Evolutionary conservation across 208 protist genomes (phyloP).

Genomic region (Trypanosoma boissoni): DNA sequence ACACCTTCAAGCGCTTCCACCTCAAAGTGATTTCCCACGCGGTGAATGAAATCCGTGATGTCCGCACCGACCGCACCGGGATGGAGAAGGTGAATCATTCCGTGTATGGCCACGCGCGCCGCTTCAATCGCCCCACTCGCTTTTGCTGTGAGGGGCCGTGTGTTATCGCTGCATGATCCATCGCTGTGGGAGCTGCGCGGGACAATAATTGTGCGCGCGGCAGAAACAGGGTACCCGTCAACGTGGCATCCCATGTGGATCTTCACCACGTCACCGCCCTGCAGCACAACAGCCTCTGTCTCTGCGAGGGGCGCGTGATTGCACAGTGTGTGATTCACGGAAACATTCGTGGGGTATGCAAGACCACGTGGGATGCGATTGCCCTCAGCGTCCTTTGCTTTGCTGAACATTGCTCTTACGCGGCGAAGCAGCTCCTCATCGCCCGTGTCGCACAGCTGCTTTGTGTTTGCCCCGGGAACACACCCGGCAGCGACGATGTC

Average conservation of each 20-base stretch:
- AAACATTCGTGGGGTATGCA: constrained; percentile 97
- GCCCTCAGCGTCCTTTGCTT: constrained; percentile 62
- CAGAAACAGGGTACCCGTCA: constrained; percentile 95
- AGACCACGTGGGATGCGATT: constrained; percentile 85
- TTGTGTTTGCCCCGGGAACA: constrained; percentile 74
- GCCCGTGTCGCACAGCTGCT: constrained; percentile 62
- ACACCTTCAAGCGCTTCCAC: constrained; percentile 96
- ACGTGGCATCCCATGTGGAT: constrained; percentile 97
- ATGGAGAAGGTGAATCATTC: constrained; percentile 73
- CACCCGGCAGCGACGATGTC: constrained; percentile 58
- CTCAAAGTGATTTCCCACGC: constrained; percentile 88
- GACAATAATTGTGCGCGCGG: constrained; percentile 93
- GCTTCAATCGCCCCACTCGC: constrained; percentile 93
- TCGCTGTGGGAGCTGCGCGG: constrained; percentile 12
- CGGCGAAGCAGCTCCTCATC: constrained; percentile 50
- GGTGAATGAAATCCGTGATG: constrained; percentile 91
- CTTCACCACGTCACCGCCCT: constrained; percentile 96
- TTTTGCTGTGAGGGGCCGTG: constrained; percentile 13
- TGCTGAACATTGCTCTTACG: constrained; percentile 59
- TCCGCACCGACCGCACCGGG: constrained; percentile 84
- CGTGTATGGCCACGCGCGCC: constrained; percentile 91
- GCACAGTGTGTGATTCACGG: constrained; percentile 96
- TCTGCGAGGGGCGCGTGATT: constrained; percentile 94
- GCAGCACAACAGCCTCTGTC: constrained; percentile 64
- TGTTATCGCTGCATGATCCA: constrained; percentile 7